These are phyloP conservation scores for Solanum medicagineum DNA, from an alignment of 257 asterid species.

Conservation along the genomic window DNA sequence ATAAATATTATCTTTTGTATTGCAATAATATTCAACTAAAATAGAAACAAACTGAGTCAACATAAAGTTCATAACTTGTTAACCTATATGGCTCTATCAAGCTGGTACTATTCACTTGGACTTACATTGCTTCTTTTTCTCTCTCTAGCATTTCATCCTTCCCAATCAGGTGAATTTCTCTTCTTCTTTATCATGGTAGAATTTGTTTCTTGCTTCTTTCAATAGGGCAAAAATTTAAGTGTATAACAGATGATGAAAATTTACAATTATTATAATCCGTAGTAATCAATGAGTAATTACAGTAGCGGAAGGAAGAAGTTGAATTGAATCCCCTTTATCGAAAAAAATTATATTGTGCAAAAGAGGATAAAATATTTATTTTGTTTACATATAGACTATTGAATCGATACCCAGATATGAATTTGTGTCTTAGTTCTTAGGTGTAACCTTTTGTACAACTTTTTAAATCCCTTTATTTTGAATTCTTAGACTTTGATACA, in stretches of 20 bases:
- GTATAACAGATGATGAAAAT: not conserved
- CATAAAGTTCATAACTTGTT: not conserved
- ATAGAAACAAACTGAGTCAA: not conserved
- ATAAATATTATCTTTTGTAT: not conserved
- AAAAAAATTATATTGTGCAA: not conserved
- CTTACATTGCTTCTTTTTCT: not conserved
- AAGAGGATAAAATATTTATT: not conserved
- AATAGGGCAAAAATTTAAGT: not conserved
- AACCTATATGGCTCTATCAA: constrained; percentile 16
- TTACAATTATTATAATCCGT: not conserved
- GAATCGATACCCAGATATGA: not conserved
- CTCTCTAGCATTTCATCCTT: constrained; percentile 1
- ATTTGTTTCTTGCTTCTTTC: not conserved
- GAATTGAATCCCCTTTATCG: not conserved
- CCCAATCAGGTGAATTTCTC: constrained; percentile 11
- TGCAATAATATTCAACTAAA: not conserved
- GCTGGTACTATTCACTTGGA: not conserved
- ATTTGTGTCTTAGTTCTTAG: too few species aligned
- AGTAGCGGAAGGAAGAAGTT: not conserved
- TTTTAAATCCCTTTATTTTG: not conserved
- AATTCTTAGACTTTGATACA: not conserved
- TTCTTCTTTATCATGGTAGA: not conserved
- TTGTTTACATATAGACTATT: not conserved
- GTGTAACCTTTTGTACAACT: not conserved
- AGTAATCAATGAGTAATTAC: not conserved